Evolutionary conservation across 495 filamentous ascomycete species (phyloP).

Genomic region (Hypoxylon perforatum): DNA sequence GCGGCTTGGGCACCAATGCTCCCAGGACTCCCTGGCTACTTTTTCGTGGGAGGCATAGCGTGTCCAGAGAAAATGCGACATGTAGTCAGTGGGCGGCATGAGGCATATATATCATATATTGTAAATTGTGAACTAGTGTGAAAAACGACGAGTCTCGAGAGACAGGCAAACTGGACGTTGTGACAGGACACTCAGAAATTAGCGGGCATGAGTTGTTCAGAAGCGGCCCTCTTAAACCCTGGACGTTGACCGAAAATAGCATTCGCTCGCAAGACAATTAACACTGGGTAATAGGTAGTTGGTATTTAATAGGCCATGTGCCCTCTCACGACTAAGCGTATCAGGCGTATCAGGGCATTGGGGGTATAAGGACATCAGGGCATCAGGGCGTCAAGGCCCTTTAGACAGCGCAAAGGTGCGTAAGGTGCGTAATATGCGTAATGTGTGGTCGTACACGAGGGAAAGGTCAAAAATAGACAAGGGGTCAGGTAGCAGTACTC

Average conservation of each 20-base stretch:
- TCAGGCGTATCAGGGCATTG: constrained; percentile 1
- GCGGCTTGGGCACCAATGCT: constrained; percentile 64
- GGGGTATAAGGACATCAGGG: constrained; percentile 17
- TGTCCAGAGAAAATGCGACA: constrained; percentile 44
- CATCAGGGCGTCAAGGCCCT: constrained; percentile 36
- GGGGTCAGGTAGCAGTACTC: constrained; percentile 46
- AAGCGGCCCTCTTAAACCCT: constrained; percentile 35
- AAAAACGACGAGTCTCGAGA: constrained; percentile 34
- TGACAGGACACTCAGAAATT: constrained; percentile 27
- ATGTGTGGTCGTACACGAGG: constrained; percentile 34
- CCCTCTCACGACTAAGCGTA: neutral
- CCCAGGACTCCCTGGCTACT: constrained; percentile 51
- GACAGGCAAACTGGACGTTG: constrained; percentile 32
- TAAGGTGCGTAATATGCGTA: too few relatives aligned
- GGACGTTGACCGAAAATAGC: constrained; percentile 41
- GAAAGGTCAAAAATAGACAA: constrained; percentile 41
- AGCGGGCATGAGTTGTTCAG: constrained; percentile 22
- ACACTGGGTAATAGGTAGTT: constrained; percentile 34
- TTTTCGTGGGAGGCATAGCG: constrained; percentile 41
- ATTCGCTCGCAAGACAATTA: constrained; percentile 21
- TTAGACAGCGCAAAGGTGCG: constrained; percentile 18
- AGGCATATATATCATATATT: constrained; percentile 29
- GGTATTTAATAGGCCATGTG: constrained; percentile 9
- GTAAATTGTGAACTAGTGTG: constrained; percentile 12
- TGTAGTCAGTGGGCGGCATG: constrained; percentile 39